Evolutionary conservation across 306 rosid genomes (phyloP).

Genomic region (Lotus japonicus): DNA sequence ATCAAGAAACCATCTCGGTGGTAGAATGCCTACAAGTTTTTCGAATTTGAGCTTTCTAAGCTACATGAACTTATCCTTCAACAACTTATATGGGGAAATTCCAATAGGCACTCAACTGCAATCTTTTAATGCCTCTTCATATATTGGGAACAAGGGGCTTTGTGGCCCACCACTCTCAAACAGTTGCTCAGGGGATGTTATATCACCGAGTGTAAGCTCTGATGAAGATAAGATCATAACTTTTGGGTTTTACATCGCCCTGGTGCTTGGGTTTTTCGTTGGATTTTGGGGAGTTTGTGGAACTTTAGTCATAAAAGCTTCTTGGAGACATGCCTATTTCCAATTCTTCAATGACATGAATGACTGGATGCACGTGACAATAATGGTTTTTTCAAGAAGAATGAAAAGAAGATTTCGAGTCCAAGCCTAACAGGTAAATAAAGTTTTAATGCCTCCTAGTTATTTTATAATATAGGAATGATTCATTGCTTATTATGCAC

Average conservation of each 20-base stretch:
- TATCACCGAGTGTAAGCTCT: neutral
- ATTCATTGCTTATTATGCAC: neutral
- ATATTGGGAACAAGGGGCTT: neutral
- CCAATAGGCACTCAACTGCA: neutral
- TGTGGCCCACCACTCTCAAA: conserved; percentile 9
- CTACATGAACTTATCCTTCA: neutral
- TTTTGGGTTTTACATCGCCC: neutral
- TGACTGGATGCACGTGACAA: neutral
- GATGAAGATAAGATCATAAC: neutral
- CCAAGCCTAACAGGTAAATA: neutral
- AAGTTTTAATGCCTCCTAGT: neutral
- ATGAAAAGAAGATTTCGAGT: neutral
- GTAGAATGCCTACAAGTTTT: neutral
- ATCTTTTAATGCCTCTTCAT: conserved; percentile 3
- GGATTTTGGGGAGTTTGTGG: conserved; percentile 32
- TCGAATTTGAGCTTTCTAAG: neutral
- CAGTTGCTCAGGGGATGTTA: neutral
- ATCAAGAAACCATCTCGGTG: conserved; percentile 2
- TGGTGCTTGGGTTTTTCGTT: neutral
- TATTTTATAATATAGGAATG: neutral
- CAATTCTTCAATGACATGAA: conserved; percentile 4
- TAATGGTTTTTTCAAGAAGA: neutral
- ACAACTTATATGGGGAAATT: neutral
- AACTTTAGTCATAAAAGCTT: neutral
- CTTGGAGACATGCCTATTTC: conserved; percentile 25